These are phyloP conservation scores for Centella asiatica DNA, from an alignment of 129 eudicot genomes.

Conservation along the genomic window DNA sequence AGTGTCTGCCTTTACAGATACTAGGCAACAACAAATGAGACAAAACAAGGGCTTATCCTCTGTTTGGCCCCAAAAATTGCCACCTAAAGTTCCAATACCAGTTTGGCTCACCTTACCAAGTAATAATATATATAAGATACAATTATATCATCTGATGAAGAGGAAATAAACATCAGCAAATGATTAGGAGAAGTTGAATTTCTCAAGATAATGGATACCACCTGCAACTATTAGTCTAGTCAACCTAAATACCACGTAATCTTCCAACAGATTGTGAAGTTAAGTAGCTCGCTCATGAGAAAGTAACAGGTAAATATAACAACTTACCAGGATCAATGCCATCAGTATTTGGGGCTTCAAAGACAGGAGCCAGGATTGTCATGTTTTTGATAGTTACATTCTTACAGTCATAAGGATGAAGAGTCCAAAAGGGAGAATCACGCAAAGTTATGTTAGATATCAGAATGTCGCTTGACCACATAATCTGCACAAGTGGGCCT, in stretches of 20 bases:
- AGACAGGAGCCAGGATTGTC: slow-evolving; percentile 89
- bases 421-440: slow-evolving; percentile 97
- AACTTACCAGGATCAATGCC: slow-evolving; percentile 97
- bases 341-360: slow-evolving; percentile 94
- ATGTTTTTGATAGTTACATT: slow-evolving; percentile 72
- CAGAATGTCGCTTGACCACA: slow-evolving; percentile 85
- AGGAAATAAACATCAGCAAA: neutral
- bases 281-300: no score
- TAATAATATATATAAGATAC: no score
- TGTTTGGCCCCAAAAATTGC: neutral
- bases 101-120: neutral
- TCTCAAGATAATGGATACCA: neutral
- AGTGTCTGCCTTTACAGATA: neutral
- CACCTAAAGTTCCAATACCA: neutral
- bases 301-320: neutral
- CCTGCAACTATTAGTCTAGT: neutral
- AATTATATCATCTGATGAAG: neutral
- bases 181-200: neutral
- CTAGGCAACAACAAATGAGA: neutral
- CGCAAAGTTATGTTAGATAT: slow-evolving; percentile 84
- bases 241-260: no score
- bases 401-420: slow-evolving; percentile 96
- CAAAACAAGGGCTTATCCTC: neutral
- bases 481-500: slow-evolving; percentile 94
- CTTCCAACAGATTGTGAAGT: no score